Conservation (phyloP, 2,329 filamentous ascomycete species). For the Cytospora piceae region DNA sequence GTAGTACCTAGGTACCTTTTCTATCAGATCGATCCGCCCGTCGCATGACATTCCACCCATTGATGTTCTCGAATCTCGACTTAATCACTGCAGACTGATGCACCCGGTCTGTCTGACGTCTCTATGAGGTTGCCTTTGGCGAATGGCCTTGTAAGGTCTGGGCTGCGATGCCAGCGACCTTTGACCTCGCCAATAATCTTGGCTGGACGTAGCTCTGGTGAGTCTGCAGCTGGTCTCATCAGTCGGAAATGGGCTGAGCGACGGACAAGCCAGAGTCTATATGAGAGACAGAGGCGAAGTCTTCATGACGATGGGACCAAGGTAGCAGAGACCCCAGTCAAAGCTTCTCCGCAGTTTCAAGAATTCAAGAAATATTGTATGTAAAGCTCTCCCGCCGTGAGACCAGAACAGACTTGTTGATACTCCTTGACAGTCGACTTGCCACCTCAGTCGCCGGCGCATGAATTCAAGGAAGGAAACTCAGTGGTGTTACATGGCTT, state of each 20-base stretch:
- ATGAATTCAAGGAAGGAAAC: slow-evolving; percentile 38
- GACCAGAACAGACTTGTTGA: slow-evolving; percentile 3
- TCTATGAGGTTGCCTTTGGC: slow-evolving; percentile 22
- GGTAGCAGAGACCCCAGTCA: background rate
- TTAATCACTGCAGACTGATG: slow-evolving; percentile 5
- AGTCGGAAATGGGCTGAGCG: background rate
- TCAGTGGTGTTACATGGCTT: slow-evolving; percentile 70
- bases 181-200: background rate
- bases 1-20: slow-evolving; percentile 19
- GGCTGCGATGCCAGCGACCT: slow-evolving; percentile 7
- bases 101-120: background rate
- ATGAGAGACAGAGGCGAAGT: slow-evolving; percentile 8
- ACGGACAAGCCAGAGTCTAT: background rate
- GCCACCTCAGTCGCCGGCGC: slow-evolving; percentile 36
- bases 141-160: slow-evolving; percentile 18
- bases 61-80: background rate
- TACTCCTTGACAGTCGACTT: slow-evolving; percentile 38
- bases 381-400: slow-evolving; percentile 27
- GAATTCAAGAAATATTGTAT: slow-evolving; percentile 50
- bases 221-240: slow-evolving; percentile 13
- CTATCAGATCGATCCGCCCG: background rate
- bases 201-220: slow-evolving; percentile 5
- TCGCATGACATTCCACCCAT: slow-evolving; percentile 17
- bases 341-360: slow-evolving; percentile 38
- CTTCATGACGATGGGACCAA: background rate